Percentiles rank a stretch among this genome's conserved stretches.
Conservation (phyloP, 192 early-diverging fungal species). For the Coemansia sp. region DNA sequence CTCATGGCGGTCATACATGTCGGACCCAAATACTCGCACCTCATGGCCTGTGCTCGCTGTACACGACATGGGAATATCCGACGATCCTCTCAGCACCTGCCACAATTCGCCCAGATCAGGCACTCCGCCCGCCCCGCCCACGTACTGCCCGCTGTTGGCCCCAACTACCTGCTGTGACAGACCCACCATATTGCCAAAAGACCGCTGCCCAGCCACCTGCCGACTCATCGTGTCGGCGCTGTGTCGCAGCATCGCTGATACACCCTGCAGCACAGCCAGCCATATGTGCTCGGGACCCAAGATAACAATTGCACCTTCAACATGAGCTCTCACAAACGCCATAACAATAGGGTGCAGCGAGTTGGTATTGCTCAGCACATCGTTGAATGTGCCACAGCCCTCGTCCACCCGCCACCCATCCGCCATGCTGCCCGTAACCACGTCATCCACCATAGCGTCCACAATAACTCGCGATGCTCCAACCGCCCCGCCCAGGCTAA, state of each 20-base stretch:
- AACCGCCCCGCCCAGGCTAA: conserved; percentile 28
- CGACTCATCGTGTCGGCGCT: not conserved
- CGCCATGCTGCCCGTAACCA: not conserved
- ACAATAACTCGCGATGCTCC: conserved; percentile 11
- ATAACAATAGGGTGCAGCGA: conserved; percentile 39
- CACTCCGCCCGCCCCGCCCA: not conserved
- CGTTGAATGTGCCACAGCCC: conserved; percentile 42
- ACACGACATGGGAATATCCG: conserved; percentile 13
- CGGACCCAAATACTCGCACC: conserved; percentile 31
- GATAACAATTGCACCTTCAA: conserved; percentile 16
- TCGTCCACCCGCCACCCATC: conserved; percentile 36
- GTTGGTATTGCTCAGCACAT: conserved; percentile 25
- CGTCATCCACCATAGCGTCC: conserved; percentile 45
- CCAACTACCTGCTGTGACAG: not conserved
- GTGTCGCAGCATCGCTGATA: conserved; percentile 22
- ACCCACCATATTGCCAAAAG: not conserved
- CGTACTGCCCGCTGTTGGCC: not conserved
- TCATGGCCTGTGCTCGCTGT: conserved; percentile 18
- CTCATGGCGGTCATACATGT: conserved; percentile 31
- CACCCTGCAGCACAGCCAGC: conserved; percentile 38
- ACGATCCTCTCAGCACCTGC: conserved; percentile 28
- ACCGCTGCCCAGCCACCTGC: not conserved
- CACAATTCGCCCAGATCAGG: conserved; percentile 24
- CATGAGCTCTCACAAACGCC: conserved; percentile 37
- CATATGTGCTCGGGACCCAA: conserved; percentile 46